phyloP scores from a whole-genome alignment of 2,329 filamentous ascomycete genomes.

The Tolypocladium pustulatum region DNA sequence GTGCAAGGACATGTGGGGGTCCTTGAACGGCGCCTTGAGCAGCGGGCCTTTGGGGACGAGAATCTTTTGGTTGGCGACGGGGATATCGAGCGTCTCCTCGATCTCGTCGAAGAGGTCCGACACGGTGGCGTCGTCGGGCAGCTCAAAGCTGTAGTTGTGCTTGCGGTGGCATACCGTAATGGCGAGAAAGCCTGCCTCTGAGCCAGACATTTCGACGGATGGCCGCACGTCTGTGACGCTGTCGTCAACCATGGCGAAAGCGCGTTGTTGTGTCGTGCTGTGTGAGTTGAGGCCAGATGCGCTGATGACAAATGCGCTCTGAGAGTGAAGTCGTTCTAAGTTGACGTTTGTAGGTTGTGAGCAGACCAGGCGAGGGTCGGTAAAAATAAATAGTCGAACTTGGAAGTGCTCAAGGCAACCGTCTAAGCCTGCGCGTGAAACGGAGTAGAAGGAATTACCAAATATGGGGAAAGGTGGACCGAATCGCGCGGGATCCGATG shows the following conservation, averaged over 20 bases:
- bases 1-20: constrained; percentile 38
- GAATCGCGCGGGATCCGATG: neutral
- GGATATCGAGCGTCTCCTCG: constrained; percentile 45
- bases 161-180: constrained; percentile 38
- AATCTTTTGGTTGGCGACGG: constrained; percentile 55
- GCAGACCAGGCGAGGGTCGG: neutral
- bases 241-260: neutral
- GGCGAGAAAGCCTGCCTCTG: constrained; percentile 21
- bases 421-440: neutral
- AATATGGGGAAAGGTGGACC: neutral
- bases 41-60: constrained; percentile 55
- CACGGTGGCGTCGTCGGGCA: constrained; percentile 36
- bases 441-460: neutral
- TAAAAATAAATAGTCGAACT: neutral
- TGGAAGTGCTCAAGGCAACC: neutral
- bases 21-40: constrained; percentile 53
- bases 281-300: neutral
- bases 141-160: constrained; percentile 30
- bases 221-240: neutral
- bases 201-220: neutral
- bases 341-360: neutral
- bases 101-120: constrained; percentile 51
- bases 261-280: neutral
- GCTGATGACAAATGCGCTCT: neutral
- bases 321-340: neutral